Base-by-base conservation (phyloP, 345 rosid genomes). In the Arabidopsis arenosa region DNA sequence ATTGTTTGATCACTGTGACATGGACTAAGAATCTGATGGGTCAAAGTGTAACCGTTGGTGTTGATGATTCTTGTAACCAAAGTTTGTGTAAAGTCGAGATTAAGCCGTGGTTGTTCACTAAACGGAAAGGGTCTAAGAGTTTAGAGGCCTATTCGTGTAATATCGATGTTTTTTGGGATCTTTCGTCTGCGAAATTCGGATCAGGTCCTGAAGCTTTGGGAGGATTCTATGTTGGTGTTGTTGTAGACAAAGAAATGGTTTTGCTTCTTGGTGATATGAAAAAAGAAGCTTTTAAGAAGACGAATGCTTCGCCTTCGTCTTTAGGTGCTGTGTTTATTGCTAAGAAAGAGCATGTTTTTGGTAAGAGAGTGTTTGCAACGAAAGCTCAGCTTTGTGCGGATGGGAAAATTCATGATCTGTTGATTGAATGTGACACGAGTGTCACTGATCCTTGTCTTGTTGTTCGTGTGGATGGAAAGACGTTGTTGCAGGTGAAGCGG, bases 21-120 rank as follows among this genome's bases (percentile, higher is more conserved):
- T 94, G 98, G 98, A 84, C 89, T 12, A 94, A 84, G 83, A 87
- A 74, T 85, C 84, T 94, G 51, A 89, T 90, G 95, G 95, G 97
- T 76, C 96, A 90, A 66, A 89, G 95, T 62, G 79, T 94, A 60
- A 82, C 80, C 58, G 86, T 94, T 51, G 80, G 90, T 14, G 83
- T 94, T 51, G 92, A 89, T 68, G 90, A 90, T 78, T 85, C 91
- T 0, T 52, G 84, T 37, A 81, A 82, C 75, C 93, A 85, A 5
- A 81, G 90, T 63, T 81, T 91, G 4, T 91, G 96, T 82, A 89
- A 87, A 74, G 88, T 90, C 63, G 97, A 94, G 72, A 85, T 94
- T 72, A 94, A 92, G 75, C 96, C 96, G 5, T 94, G 96, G 96
- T 63, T 90, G 48, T 92, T 92, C 85, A 87, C 93, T 26, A 92